These are phyloP conservation scores for Cladosporium oxysporum DNA, from an alignment of 2,329 filamentous ascomycete genomes.

Conservation along the genomic window DNA sequence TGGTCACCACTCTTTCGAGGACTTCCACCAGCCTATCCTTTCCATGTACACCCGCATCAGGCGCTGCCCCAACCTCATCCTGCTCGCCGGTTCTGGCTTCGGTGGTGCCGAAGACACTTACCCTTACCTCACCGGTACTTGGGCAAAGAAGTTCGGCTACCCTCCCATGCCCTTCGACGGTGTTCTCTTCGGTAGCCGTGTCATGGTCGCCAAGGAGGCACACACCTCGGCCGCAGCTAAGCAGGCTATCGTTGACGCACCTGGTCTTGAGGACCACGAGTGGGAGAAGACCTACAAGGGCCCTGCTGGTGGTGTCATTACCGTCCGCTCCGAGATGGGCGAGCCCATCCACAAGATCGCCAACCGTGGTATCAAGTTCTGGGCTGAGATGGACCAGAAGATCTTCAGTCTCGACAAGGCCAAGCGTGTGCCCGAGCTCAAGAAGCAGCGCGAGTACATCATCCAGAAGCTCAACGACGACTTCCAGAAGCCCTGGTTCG, in stretches of 20 bases:
- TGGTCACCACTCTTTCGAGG: slow-evolving; percentile 92
- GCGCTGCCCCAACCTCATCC: slow-evolving; percentile 80
- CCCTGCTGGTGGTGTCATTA: slow-evolving; percentile 88
- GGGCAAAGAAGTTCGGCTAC: slow-evolving; percentile 85
- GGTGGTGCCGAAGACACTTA: slow-evolving; percentile 88
- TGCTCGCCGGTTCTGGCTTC: slow-evolving; percentile 89
- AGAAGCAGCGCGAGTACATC: slow-evolving; percentile 86
- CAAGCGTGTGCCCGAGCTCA: slow-evolving; percentile 83
- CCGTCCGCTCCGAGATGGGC: slow-evolving; percentile 97
- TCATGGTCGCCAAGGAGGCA: slow-evolving; percentile 94
- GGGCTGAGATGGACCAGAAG: slow-evolving; percentile 98
- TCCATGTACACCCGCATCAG: slow-evolving; percentile 90
- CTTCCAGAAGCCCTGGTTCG: slow-evolving; percentile 97
- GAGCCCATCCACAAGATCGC: slow-evolving; percentile 99
- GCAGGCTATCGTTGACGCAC: slow-evolving; percentile 83
- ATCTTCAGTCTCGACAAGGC: slow-evolving; percentile 96
- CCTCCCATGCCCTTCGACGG: slow-evolving; percentile 94
- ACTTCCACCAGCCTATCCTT: slow-evolving; percentile 89
- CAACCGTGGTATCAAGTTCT: slow-evolving; percentile 92
- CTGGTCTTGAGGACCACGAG: slow-evolving; percentile 75
- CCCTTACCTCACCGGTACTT: slow-evolving; percentile 84
- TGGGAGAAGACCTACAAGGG: slow-evolving; percentile 96
- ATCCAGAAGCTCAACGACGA: slow-evolving; percentile 95
- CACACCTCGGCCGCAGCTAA: slow-evolving; percentile 86
- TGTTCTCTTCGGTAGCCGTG: slow-evolving; percentile 83